Conservation (phyloP, 129 eudicot genomes). For the Escallonia herrerae region DNA sequence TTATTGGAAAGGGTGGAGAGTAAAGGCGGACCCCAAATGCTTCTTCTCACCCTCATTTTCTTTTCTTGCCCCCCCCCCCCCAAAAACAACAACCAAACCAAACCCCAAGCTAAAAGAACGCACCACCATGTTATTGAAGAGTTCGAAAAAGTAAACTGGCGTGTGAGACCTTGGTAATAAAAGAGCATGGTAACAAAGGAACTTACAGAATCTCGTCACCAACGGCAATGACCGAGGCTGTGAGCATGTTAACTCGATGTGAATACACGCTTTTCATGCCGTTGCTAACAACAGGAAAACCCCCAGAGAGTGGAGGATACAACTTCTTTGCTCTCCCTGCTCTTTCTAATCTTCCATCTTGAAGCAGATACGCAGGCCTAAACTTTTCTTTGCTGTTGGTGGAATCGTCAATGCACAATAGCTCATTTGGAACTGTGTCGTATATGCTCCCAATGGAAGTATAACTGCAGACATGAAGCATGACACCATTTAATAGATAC, state of each 20-base stretch:
- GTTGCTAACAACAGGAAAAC: slow-evolving; percentile 36
- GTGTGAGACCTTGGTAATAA: not conserved
- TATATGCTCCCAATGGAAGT: slow-evolving; percentile 92
- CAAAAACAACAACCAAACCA: too few species aligned
- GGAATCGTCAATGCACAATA: slow-evolving; percentile 37
- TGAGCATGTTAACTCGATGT: slow-evolving; percentile 24
- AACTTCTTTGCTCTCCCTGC: slow-evolving; percentile 77
- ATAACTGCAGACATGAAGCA: slow-evolving; percentile 36
- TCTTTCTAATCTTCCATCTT: slow-evolving; percentile 92
- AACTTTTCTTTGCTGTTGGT: slow-evolving; percentile 38
- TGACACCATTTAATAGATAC: not conserved
- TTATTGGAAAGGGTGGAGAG: too few species aligned
- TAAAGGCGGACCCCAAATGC: too few species aligned
- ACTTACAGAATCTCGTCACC: slow-evolving; percentile 98
- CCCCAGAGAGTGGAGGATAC: slow-evolving; percentile 17
- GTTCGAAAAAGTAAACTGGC: not conserved
- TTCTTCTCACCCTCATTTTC: too few species aligned
- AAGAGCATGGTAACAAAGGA: slow-evolving; percentile 12
- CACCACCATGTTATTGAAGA: too few species aligned
- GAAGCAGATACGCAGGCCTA: slow-evolving; percentile 77
- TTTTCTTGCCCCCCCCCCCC: too few species aligned
- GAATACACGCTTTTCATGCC: slow-evolving; percentile 40
- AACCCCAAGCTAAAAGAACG: too few species aligned
- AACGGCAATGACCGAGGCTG: slow-evolving; percentile 84
- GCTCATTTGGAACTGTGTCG: slow-evolving; percentile 85